Conservation (phyloP, 768 basidiomycete species). For the Tricholoma saponaceum region DNA sequence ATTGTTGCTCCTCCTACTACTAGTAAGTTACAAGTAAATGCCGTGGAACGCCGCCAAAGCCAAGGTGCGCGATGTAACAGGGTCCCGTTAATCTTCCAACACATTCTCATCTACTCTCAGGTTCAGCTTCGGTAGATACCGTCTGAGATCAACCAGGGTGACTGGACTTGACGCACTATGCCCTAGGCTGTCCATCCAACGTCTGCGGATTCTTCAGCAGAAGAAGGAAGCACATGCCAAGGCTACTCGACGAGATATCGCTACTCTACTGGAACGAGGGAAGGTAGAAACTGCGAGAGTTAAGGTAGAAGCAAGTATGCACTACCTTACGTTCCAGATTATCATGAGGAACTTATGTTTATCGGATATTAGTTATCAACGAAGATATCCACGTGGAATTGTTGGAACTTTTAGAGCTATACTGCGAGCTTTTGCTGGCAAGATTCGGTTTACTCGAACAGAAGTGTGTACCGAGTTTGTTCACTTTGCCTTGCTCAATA, state of each 20-base stretch:
- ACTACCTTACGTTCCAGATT: slow-evolving; percentile 5
- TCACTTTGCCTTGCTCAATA: slow-evolving; percentile 8
- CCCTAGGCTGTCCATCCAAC: slow-evolving; percentile 75
- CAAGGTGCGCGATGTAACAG: slow-evolving; percentile 8
- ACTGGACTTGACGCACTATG: not conserved
- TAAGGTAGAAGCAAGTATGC: slow-evolving; percentile 79
- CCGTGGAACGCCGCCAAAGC: slow-evolving; percentile 20
- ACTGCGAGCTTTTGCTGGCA: slow-evolving; percentile 90
- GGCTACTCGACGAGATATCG: slow-evolving; percentile 73
- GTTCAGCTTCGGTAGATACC: slow-evolving; percentile 18
- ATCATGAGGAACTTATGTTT: not conserved
- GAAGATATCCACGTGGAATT: slow-evolving; percentile 86
- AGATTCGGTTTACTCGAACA: slow-evolving; percentile 91
- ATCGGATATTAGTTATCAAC: slow-evolving; percentile 58
- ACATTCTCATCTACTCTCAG: not conserved
- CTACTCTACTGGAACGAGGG: slow-evolving; percentile 69
- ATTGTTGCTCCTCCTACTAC: no score
- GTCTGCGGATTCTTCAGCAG: slow-evolving; percentile 80
- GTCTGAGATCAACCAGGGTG: not conserved
- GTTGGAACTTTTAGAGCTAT: slow-evolving; percentile 88
- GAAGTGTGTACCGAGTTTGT: slow-evolving; percentile 47
- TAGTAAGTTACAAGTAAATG: no score
- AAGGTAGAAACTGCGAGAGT: slow-evolving; percentile 83
- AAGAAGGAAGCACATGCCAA: slow-evolving; percentile 87
- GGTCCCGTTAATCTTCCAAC: not conserved